Base-by-base conservation (phyloP, 2,329 filamentous ascomycete genomes). In the Colletotrichum orbiculare region DNA sequence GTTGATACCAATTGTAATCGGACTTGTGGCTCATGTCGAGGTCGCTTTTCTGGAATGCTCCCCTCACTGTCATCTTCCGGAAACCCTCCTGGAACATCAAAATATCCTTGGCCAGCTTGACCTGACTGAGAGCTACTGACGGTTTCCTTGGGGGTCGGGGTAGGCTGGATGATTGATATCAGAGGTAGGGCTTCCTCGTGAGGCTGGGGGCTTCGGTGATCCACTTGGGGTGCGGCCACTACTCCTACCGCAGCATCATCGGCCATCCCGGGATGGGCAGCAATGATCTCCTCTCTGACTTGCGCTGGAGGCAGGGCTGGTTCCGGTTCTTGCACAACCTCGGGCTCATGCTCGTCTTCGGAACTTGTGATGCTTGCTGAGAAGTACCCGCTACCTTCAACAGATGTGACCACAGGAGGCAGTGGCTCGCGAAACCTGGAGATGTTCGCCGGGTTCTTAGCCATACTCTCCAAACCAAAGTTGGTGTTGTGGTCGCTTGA, bases 391-490 rank as follows among this genome's bases (percentile, higher is more conserved):
- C 78, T 85, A 9, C 86, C 87, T 72, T 94, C 90, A 15, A 90
- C 85, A 1, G 89, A 89, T 0, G 89, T 91, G 11, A 92, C 88
- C 13, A 92, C 84, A 1, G 90, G 90, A 5, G 91, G 89, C 39
- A 93, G 74, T 13, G 92, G 91, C 67, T 91, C 87, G 56, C 86
- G 81, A 67, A 83, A 83, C 69, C 82, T 83, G 8, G 85, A 85
- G 11, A 82, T 87, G 64, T 88, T 88, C 34, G 86, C 83, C 50
- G 80, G 79, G 63, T 85, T 83, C 66, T 82, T 85, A 4, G 81
- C 76, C 5, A 79, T 80, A 52, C 84, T 79, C 54, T 90, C 87
- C 48, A 91, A 69, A 6, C 90, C 75, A 6, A 81, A 78, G 4
- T 86, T 89, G 58, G 89, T 76, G 3, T 80, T 83, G 68, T 86